Evolutionary conservation across 2,329 filamentous ascomycete genomes (phyloP), one percentile per base, ranked within the genome.

Genomic region (Thyridium curvatum): DNA sequence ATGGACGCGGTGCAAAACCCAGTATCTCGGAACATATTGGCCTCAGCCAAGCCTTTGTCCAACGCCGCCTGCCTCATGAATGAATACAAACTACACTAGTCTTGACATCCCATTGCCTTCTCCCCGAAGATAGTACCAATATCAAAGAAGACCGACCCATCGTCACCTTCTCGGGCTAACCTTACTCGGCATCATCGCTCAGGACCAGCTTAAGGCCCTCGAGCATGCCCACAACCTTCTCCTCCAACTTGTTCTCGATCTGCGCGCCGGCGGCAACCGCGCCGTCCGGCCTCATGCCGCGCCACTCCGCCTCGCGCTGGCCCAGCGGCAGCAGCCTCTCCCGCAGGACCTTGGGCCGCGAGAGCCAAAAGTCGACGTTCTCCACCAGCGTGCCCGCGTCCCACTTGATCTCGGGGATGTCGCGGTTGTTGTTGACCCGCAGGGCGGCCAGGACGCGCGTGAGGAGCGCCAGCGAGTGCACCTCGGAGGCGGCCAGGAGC

Each of bases 331-430:
- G 69, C 35, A 95, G 75, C 18, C 85, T 72, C 46, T 87, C 82
- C 38, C 82, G 74, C 40, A 96, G 65, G 39, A 82, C 66, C 47
- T 79, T 78, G 41, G 80, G 74, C 38, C 81, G 81, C 18, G 78
- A 73, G 29, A 96, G 65, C 72, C 87, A 87, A 47, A 85, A 86
- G 48, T 94, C 87, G 5, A 94, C 77, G 51, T 93, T 88, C 56
- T 94, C 90, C 47, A 84, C 74, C 21, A 94, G 74, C 2, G 71
- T 70, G 1, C 72, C 70, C 12, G 76, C 71, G 54, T 96, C 87
- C 82, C 87, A 94, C 38, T 78, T 72, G 7, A 96, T 70, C 8
- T 77, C 69, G 12, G 82, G 77, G 2, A 96, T 81, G 17, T 88
- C 82, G 16, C 82, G 77, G n/a, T 74, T 73, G 36, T 85, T 86